Evolutionary conservation across 176 grass and related monocot species (phyloP), one percentile per base, ranked within the genome.

Genomic region (Canna indica): DNA sequence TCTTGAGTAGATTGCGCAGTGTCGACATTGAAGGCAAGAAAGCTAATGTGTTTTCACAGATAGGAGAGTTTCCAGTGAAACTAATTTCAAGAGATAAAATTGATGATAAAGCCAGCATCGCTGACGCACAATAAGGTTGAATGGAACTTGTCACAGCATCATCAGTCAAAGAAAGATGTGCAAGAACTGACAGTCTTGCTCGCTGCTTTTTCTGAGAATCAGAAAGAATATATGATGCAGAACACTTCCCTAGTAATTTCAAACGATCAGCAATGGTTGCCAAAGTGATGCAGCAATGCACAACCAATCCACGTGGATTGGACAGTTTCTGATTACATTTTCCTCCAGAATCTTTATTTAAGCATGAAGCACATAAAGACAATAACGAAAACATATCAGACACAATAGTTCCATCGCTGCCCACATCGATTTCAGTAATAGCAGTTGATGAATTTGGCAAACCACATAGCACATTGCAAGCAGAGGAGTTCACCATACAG

Each of bases 11-110:
- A 14, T 84, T 90, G 17, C 88, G 88, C 13, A 97, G 52, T 69
- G 93, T 97, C 63, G 84, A 86, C 93, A 92, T 97, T 45, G 84
- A 89, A 78, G 93, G 93, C 62, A 97, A 97, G 53, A 97, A 78
- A 76, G 82, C 84, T 68, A 91, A 79, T 29, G 88, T 77, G 2
- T 73, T 80, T 83, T 91, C 88, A 87, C 76, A 87, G 52, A 87
- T 77, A 69, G 79, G 81, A 73, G 83, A 78, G 73, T 80, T 91
- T 7, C 56, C 58, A 45, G 82, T 79, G 18, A 69, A 59, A 41
- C 82, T 79, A 85, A 76, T 85, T 80, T 91, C 88, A 80, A 91
- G 82, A 25, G 88, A 85, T 72, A 91, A 59, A 80, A 91, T 36
- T 36, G 82, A 78, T 28, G 88, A 85, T 7, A 91, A 58, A 41